Evolutionary conservation across 2,329 filamentous ascomycete species (phyloP).

Genomic region (Magnaporthiopsis incrustans): DNA sequence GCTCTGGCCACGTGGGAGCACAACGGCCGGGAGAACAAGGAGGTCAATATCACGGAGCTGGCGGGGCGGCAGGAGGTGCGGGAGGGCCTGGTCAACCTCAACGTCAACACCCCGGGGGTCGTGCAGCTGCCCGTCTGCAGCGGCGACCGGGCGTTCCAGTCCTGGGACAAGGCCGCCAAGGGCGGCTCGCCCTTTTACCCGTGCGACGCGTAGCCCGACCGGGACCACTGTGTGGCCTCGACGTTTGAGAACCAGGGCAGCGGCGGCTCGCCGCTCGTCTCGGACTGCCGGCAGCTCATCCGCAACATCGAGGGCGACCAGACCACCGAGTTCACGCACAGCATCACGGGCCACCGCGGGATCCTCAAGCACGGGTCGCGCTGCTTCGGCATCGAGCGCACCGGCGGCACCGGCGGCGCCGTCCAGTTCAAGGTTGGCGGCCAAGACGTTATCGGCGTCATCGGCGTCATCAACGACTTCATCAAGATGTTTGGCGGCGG

Average conservation of each 20-base stretch:
- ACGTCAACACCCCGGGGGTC: constrained; percentile 27
- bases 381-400: constrained; percentile 23
- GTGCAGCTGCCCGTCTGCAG: constrained; percentile 30
- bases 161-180: constrained; percentile 21
- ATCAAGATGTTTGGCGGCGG: constrained; percentile 20
- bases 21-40: constrained; percentile 25
- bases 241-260: constrained; percentile 25
- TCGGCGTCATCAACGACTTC: constrained; percentile 25
- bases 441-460: constrained; percentile 27
- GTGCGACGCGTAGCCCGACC: constrained; percentile 21
- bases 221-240: constrained; percentile 21
- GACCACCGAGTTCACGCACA: constrained; percentile 12
- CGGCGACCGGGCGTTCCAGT: constrained; percentile 21
- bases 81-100: constrained; percentile 16
- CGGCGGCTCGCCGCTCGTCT: constrained; percentile 23
- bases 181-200: constrained; percentile 21
- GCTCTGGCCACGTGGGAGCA: constrained; percentile 19
- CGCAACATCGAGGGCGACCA: constrained; percentile 21
- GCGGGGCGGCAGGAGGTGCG: not conserved
- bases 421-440: constrained; percentile 23
- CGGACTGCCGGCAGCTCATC: constrained; percentile 27
- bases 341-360: constrained; percentile 16
- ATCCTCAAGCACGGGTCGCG: constrained; percentile 21
- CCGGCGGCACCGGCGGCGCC: constrained; percentile 17
- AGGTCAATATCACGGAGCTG: not conserved